Evolutionary conservation across 2,329 filamentous ascomycete genomes (phyloP).

Genomic region (Amylocarpus encephaloides): DNA sequence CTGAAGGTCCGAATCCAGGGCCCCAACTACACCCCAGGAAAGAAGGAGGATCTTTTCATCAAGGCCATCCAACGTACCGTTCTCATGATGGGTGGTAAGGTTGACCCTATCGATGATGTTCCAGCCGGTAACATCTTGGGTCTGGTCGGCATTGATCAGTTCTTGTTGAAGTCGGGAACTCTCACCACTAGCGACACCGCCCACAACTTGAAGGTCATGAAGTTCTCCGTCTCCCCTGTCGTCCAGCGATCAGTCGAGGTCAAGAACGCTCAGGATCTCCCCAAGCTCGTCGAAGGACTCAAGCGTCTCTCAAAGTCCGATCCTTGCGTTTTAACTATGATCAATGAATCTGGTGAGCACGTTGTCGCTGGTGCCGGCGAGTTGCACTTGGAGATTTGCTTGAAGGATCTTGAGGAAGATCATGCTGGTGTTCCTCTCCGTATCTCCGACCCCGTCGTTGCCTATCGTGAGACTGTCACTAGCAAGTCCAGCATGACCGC

Average conservation of each 20-base stretch:
- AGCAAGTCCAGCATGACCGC: conserved; percentile 86
- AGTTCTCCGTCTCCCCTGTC: conserved; percentile 99
- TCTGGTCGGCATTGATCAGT: conserved; percentile 99
- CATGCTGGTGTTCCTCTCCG: conserved; percentile 97
- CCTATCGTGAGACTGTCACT: conserved; percentile 94
- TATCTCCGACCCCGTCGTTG: conserved; percentile 96
- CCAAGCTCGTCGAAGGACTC: conserved; percentile 99
- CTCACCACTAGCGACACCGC: conserved; percentile 94
- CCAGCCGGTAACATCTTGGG: conserved; percentile 99
- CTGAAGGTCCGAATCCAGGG: conserved; percentile 99
- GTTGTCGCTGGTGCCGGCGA: conserved; percentile 98
- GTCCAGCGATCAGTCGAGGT: conserved; percentile 98
- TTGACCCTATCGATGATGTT: conserved; percentile 98
- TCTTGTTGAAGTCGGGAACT: conserved; percentile 99
- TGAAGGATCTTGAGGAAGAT: conserved; percentile 99
- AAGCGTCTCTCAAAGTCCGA: conserved; percentile 99
- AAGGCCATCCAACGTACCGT: conserved; percentile 99
- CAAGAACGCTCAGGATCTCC: conserved; percentile 99
- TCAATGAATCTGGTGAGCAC: conserved; percentile 94
- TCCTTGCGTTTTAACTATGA: conserved; percentile 90
- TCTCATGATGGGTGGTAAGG: conserved; percentile 99
- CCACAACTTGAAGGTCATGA: conserved; percentile 99
- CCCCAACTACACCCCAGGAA: conserved; percentile 95
- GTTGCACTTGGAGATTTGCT: conserved; percentile 98
- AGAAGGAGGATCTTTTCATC: conserved; percentile 98